Percentiles rank a stretch among this genome's conserved stretches.
Evolutionary conservation across 2,329 filamentous ascomycete species (phyloP).

Genomic region (Neonectria ditissima): DNA sequence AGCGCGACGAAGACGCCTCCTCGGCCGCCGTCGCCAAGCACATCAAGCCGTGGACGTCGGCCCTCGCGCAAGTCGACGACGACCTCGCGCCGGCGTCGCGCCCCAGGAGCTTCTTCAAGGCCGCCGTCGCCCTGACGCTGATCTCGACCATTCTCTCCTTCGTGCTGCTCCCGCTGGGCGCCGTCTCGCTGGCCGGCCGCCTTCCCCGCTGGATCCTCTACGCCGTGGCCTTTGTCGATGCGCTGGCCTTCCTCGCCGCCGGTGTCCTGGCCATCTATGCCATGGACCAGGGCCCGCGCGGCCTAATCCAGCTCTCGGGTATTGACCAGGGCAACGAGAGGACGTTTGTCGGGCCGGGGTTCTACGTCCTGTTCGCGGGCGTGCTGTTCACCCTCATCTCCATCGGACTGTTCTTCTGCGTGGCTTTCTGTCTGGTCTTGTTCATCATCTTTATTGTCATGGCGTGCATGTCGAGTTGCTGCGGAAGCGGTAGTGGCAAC

Average conservation of each 20-base stretch:
- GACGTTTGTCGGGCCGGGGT: constrained; percentile 23
- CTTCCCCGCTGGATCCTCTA: constrained; percentile 31
- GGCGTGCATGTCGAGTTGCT: constrained; percentile 11
- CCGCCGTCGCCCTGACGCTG: constrained; percentile 19
- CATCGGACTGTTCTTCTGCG: constrained; percentile 27
- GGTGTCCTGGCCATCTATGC: constrained; percentile 30
- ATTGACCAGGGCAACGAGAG: constrained; percentile 24
- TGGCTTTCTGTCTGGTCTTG: constrained; percentile 22
- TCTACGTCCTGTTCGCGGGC: constrained; percentile 30
- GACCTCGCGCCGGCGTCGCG: constrained; percentile 16
- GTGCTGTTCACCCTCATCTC: constrained; percentile 33
- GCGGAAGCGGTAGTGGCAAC: background rate
- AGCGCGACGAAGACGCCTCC: background rate
- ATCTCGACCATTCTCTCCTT: constrained; percentile 25
- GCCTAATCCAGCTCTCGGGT: constrained; percentile 24
- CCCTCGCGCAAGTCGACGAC: constrained; percentile 21
- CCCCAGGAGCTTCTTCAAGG: constrained; percentile 22
- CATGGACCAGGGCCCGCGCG: constrained; percentile 32
- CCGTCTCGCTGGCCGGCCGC: constrained; percentile 22
- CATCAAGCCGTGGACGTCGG: constrained; percentile 25
- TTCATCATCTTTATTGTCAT: constrained; percentile 22
- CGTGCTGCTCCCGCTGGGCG: constrained; percentile 23
- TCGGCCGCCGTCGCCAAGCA: constrained; percentile 2
- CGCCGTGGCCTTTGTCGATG: constrained; percentile 24
- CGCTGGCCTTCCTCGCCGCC: constrained; percentile 15